Conservation (phyloP, 768 basidiomycete species). For the Heimioporus sp. region DNA sequence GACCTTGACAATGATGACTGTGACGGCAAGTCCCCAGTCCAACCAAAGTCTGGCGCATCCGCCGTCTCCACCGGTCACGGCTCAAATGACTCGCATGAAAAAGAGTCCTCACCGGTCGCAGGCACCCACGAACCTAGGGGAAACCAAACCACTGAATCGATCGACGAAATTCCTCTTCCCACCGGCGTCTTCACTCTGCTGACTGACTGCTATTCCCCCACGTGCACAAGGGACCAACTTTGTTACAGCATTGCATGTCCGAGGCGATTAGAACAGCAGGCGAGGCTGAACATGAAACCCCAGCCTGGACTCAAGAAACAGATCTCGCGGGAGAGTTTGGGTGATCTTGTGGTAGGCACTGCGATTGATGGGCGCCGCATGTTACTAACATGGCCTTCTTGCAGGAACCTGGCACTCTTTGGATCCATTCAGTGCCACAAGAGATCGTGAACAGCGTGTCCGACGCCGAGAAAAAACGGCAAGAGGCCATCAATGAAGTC, state of each 20-base stretch:
- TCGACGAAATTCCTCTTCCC: conserved; percentile 73
- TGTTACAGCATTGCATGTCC: conserved; percentile 99
- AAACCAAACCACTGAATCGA: conserved; percentile 41
- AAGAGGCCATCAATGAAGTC: conserved; percentile 98
- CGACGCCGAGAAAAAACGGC: conserved; percentile 90
- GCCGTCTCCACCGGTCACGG: conserved; percentile 28
- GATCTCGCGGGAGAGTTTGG: conserved; percentile 76
- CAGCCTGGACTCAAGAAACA: conserved; percentile 86
- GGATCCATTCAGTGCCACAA: conserved; percentile 95
- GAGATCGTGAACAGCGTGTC: conserved; percentile 92
- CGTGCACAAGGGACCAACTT: conserved; percentile 89
- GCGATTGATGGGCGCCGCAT: neutral
- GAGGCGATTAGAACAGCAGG: conserved; percentile 89
- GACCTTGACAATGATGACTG: conserved; percentile 37
- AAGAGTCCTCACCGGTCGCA: conserved; percentile 30
- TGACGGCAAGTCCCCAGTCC: conserved; percentile 28
- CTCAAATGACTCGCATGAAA: conserved; percentile 35
- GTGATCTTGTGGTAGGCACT: conserved; percentile 64
- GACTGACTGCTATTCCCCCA: conserved; percentile 97
- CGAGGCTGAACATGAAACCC: conserved; percentile 90
- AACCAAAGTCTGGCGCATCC: conserved; percentile 24
- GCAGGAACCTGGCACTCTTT: conserved; percentile 79
- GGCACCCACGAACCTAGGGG: conserved; percentile 14
- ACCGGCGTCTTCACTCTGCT: conserved; percentile 94
- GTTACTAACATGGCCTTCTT: conserved; percentile 22